Conservation (phyloP, 495 filamentous ascomycete species). For the Corynascus novoguineensis region DNA sequence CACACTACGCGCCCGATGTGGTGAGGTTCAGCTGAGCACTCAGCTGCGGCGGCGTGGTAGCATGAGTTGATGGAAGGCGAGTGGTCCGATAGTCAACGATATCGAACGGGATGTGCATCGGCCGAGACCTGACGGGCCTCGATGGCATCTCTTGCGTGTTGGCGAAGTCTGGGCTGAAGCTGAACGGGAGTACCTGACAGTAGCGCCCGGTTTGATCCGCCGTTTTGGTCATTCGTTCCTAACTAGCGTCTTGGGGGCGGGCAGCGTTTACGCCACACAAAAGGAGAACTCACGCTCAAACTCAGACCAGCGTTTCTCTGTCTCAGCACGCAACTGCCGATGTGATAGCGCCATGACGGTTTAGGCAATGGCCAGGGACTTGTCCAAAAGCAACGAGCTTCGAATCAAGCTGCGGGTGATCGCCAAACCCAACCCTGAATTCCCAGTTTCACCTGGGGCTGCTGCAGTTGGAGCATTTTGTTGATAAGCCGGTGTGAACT, state of each 20-base stretch:
- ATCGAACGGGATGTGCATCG: neutral
- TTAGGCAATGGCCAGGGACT: too few species aligned
- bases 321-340: neutral
- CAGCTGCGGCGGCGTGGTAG: constrained; percentile 3
- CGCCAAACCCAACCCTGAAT: neutral
- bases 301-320: neutral
- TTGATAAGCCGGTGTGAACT: too few species aligned
- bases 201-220: neutral
- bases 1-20: too few species aligned
- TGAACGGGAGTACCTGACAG: constrained; percentile 1
- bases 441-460: constrained; percentile 3
- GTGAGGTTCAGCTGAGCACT: too few species aligned
- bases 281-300: too few species aligned
- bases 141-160: neutral
- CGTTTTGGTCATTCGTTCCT: too few species aligned
- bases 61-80: neutral
- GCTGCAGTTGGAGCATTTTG: too few species aligned
- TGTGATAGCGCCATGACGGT: neutral
- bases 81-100: constrained; percentile 7
- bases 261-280: neutral
- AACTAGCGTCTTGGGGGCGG: too few species aligned
- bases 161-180: neutral
- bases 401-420: neutral
- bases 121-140: neutral
- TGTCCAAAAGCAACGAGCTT: too few species aligned